Base-by-base conservation (phyloP, 495 filamentous ascomycete species). In the Schizothecium vesticola region DNA sequence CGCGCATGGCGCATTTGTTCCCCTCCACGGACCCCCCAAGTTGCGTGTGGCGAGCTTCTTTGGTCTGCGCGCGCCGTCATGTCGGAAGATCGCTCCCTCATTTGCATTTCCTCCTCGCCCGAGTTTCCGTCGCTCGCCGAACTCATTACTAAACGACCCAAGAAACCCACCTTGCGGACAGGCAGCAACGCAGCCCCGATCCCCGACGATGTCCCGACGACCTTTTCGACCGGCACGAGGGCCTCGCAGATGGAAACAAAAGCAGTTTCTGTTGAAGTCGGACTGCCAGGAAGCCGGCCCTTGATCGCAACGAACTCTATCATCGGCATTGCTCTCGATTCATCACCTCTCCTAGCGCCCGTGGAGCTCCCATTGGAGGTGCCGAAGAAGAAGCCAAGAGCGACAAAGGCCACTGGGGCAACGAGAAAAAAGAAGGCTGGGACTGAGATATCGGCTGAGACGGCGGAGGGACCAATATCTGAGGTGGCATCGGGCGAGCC, bases 41-140 rank as follows among this genome's bases (percentile, higher is more conserved):
- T 84, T 80, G 80, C 81, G 26, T 59, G 78, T 3, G 57, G 71
- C 31, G 72, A 80, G 13, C 24, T 77, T 22, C 69, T 80, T n/a
- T 63, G 75, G 59, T 79, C 80, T 16, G 81, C 83, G 55, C 81
- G 81, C 0, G 64, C 70, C 5, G 67, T 70, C 57, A 72, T 73
- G 69, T 28, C 68, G 26, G 67, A 64, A 3, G 67, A 75, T 26
- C 67, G 74, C 8, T 67, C 75, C 8, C 60, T 75, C 33, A 55
- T 76, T 24, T 56, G 83, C 33, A 78, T 78, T 2, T 84, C 84
- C 0, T 86, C 84, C 11, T 85, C 82, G 0, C 81, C 82, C 10
- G 78, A 76, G 24, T 70, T 85, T 1, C 83, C 83, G 12, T 79
- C 81, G 3, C 72, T 83, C 7, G 67, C 70, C 59, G 79, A 84